Conservation (phyloP, 164 flowering plant genomes). For the Berberis thunbergii region DNA sequence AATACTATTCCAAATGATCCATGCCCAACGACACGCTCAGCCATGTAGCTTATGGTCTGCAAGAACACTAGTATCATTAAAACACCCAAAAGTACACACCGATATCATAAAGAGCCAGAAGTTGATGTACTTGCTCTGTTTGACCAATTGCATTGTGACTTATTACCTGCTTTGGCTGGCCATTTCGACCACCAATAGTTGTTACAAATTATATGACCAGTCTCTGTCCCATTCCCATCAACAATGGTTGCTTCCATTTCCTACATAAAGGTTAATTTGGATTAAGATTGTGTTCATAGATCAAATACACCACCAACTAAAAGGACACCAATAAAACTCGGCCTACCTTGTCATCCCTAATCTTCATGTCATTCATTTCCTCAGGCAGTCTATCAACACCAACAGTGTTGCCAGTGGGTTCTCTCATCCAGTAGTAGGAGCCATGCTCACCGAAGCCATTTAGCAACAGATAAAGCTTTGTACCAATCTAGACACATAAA, state of each 20-base stretch:
- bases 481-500: conserved; percentile 4
- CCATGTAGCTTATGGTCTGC: conserved; percentile 16
- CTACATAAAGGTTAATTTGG: conserved; percentile 11
- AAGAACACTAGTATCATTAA: neutral
- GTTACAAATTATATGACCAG: conserved; percentile 73
- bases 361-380: conserved; percentile 77
- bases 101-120: neutral
- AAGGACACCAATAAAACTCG: neutral
- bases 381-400: conserved; percentile 60
- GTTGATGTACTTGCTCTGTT: too few relatives aligned
- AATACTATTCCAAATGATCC: conserved; percentile 84
- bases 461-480: neutral
- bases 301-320: neutral
- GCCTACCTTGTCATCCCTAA: conserved; percentile 64
- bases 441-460: conserved; percentile 54
- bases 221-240: conserved; percentile 61
- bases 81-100: neutral
- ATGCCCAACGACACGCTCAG: conserved; percentile 16
- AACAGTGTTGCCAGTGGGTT: conserved; percentile 29
- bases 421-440: conserved; percentile 42
- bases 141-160: too few relatives aligned
- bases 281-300: too few relatives aligned
- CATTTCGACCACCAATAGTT: conserved; percentile 60
- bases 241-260: conserved; percentile 56
- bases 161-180: conserved; percentile 55